These are phyloP conservation scores for Zygoascus tannicola DNA, from an alignment of 805 yeast genomes.

Conservation along the genomic window DNA sequence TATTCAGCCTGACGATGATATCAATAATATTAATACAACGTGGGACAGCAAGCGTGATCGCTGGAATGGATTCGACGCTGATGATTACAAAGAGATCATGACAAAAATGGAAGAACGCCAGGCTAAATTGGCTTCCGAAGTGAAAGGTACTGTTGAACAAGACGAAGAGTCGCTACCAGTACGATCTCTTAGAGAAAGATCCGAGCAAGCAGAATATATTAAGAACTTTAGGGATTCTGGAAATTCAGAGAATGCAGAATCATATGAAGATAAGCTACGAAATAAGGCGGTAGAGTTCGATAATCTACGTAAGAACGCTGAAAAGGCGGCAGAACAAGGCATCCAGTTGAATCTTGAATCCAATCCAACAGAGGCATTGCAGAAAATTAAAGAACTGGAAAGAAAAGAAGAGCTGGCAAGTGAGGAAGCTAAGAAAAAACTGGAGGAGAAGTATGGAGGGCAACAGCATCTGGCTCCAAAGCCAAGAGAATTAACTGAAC, in stretches of 20 bases:
- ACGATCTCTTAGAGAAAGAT: constrained; percentile 51
- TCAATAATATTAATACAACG: constrained; percentile 26
- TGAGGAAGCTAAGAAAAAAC: constrained; percentile 25
- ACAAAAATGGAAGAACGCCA: constrained; percentile 22
- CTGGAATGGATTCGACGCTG: constrained; percentile 70
- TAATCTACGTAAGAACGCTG: constrained; percentile 40
- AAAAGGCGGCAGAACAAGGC: constrained; percentile 33
- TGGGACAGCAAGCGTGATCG: constrained; percentile 71
- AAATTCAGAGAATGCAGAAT: constrained; percentile 33
- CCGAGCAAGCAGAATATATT: constrained; percentile 67
- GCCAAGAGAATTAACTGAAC: constrained; percentile 10
- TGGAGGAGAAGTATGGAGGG: constrained; percentile 35
- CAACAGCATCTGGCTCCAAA: constrained; percentile 14
- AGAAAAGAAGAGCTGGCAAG: constrained; percentile 17
- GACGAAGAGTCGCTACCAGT: constrained; percentile 25
- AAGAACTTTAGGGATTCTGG: constrained; percentile 38
- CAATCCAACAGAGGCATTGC: constrained; percentile 40
- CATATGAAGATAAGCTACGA: constrained; percentile 45
- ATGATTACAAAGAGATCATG: constrained; percentile 47
- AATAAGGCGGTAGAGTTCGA: constrained; percentile 52
- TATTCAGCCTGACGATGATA: constrained; percentile 22
- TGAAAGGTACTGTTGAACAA: constrained; percentile 32
- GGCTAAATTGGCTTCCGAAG: constrained; percentile 13
- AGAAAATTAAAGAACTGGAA: constrained; percentile 30
- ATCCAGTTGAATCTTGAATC: constrained; percentile 29